Percentiles rank a stretch among this genome's conserved stretches.
Evolutionary conservation across 106 monocot species (phyloP).

Genomic region (Dendrobium officinale): DNA sequence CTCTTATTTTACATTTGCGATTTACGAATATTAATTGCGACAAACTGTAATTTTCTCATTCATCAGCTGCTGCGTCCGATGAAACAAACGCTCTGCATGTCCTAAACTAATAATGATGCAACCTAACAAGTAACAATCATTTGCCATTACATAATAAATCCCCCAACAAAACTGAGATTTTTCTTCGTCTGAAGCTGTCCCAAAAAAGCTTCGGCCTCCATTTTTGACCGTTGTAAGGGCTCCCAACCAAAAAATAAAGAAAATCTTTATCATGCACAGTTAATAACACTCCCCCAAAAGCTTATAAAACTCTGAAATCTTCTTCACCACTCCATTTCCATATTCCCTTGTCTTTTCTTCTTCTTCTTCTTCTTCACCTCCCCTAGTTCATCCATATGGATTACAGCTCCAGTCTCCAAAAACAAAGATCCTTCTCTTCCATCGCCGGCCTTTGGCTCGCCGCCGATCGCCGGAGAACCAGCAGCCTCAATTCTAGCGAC

Average conservation of each 20-base stretch:
- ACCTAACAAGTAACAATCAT: no score
- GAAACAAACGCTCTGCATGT: no score
- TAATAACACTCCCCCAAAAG: no score
- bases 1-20: no score
- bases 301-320: no score
- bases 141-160: neutral
- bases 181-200: neutral
- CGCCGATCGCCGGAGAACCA: neutral
- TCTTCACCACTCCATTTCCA: no score
- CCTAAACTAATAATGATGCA: no score
- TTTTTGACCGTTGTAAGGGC: neutral
- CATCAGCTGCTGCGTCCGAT: no score
- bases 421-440: constrained; percentile 23
- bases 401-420: constrained; percentile 12
- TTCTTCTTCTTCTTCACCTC: neutral
- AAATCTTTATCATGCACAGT: no score
- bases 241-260: neutral
- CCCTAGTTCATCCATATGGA: neutral
- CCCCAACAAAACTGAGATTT: neutral
- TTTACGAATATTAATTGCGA: no score
- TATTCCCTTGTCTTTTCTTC: no score
- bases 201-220: neutral
- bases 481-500: neutral
- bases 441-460: constrained; percentile 9
- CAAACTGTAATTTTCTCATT: no score